phyloP scores from a whole-genome alignment of 805 yeast genomes.

The Lachancea nothofagi region DNA sequence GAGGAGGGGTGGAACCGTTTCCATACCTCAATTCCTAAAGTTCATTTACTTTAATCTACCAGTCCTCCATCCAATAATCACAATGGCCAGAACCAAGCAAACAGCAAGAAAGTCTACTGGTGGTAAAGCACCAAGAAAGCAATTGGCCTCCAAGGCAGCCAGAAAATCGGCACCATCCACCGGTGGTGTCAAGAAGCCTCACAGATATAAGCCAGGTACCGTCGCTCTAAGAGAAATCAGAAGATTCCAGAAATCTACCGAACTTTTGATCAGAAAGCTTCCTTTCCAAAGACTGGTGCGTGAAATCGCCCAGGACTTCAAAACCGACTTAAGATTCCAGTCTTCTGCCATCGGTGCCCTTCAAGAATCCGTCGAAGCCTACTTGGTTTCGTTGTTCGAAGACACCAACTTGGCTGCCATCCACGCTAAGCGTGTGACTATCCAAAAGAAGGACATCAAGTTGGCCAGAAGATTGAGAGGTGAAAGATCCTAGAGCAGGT shows the following conservation, averaged over 20 bases:
- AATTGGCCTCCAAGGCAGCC: conserved; percentile 86
- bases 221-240: conserved; percentile 95
- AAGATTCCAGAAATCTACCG: conserved; percentile 96
- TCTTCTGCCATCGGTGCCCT: conserved; percentile 96
- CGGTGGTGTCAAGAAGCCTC: conserved; percentile 92
- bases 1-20: neutral
- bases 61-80: neutral
- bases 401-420: conserved; percentile 98
- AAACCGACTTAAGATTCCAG: conserved; percentile 92
- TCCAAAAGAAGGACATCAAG: conserved; percentile 97
- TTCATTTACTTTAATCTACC: neutral
- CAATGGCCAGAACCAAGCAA: conserved; percentile 91
- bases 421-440: conserved; percentile 98
- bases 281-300: conserved; percentile 97
- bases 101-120: conserved; percentile 93
- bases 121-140: conserved; percentile 96
- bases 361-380: conserved; percentile 98
- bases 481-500: conserved; percentile 65
- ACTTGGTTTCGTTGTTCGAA: conserved; percentile 91
- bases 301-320: conserved; percentile 93
- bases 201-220: conserved; percentile 97
- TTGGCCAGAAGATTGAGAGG: conserved; percentile 98
- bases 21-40: too few species aligned
- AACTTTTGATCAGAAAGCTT: conserved; percentile 87
- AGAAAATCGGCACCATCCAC: conserved; percentile 89